A percentile compares a stretch with the other conserved stretches of the same genome.
Conservation (phyloP, 75 land plant genomes). For the Cryptomeria japonica region DNA sequence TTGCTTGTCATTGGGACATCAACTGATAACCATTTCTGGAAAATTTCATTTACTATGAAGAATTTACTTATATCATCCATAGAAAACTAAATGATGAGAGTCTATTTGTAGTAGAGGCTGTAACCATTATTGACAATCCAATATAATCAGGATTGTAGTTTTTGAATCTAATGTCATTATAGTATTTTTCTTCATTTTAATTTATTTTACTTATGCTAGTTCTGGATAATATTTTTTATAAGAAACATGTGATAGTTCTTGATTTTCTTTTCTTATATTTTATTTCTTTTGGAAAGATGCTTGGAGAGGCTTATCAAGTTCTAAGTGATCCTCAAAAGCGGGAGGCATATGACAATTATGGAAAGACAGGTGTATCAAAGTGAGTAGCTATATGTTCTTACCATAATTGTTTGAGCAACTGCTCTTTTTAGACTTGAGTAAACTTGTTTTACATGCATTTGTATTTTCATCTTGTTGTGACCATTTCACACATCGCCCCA, state of each 20-base stretch:
- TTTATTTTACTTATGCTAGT: neutral
- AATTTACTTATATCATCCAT: neutral
- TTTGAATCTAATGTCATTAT: neutral
- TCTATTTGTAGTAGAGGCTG: neutral
- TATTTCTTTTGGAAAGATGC: constrained; percentile 34
- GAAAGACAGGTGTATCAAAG: constrained; percentile 60
- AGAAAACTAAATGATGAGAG: neutral
- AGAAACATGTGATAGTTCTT: neutral
- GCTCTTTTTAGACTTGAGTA: neutral
- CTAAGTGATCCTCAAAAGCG: constrained; percentile 77
- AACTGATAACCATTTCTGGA: neutral
- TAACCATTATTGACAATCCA: neutral
- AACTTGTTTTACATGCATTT: neutral
- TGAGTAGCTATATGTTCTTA: constrained; percentile 28
- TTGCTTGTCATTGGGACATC: neutral
- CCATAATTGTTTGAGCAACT: neutral
- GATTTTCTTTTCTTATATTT: constrained; percentile 2
- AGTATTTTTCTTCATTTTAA: neutral
- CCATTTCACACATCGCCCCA: too few relatives aligned
- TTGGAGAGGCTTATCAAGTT: constrained; percentile 88
- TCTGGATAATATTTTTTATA: neutral
- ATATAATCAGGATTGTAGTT: neutral
- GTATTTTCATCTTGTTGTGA: neutral
- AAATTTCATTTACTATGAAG: neutral
- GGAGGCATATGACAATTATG: constrained; percentile 72